Conservation (phyloP, 768 basidiomycete species). For the Tylopilus plumbeoviolaceoides region DNA sequence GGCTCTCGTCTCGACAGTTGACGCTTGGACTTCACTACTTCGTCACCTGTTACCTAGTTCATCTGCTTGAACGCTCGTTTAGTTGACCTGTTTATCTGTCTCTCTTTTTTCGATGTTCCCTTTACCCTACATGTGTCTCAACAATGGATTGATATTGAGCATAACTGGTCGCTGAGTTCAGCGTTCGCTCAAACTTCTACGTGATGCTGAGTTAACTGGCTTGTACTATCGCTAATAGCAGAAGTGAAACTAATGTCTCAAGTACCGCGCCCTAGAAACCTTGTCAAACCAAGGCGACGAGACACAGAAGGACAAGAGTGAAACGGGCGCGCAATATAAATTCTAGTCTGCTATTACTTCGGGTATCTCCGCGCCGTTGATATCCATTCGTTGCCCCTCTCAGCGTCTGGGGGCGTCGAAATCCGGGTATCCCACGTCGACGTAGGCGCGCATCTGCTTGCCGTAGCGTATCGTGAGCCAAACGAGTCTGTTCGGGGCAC, state of each 20-base stretch:
- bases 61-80: conserved; percentile 23
- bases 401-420: conserved; percentile 3
- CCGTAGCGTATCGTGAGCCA: conserved; percentile 33
- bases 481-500: too few relatives aligned
- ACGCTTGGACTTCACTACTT: conserved; percentile 1
- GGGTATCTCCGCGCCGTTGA: too few relatives aligned
- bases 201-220: neutral
- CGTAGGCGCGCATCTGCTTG: conserved; percentile 47
- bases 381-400: too few relatives aligned
- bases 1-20: conserved; percentile 6
- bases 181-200: neutral
- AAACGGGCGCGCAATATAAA: too few relatives aligned
- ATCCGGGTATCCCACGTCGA: conserved; percentile 51
- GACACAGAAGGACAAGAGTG: too few relatives aligned
- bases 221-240: too few relatives aligned
- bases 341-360: too few relatives aligned
- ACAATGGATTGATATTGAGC: conserved; percentile 9
- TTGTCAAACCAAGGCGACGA: too few relatives aligned
- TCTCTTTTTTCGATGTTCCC: conserved; percentile 8
- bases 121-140: conserved; percentile 14
- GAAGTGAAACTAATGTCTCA: too few relatives aligned
- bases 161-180: neutral
- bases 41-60: neutral
- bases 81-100: conserved; percentile 9
- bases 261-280: too few relatives aligned